Percentiles rank a stretch among this genome's conserved stretches.
These are phyloP conservation scores for Calonectria crousiana DNA, from an alignment of 2,329 filamentous ascomycete species.

Conservation along the genomic window DNA sequence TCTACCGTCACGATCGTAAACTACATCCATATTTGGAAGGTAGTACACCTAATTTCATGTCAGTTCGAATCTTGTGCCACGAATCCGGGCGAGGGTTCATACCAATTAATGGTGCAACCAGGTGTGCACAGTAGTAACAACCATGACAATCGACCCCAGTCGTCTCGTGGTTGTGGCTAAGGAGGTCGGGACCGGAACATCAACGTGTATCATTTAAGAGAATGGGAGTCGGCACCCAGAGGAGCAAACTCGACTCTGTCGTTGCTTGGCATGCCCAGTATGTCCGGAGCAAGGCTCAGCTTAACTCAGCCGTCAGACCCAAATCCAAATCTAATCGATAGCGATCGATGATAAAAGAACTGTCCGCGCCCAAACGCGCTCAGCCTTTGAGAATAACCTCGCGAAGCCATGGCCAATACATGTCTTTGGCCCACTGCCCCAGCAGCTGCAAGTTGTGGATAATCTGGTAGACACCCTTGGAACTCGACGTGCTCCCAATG, in stretches of 20 bases:
- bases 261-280: background rate
- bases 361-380: background rate
- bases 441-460: conserved; percentile 13
- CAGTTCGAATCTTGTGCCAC: background rate
- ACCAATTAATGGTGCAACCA: background rate
- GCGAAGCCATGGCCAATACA: conserved; percentile 19
- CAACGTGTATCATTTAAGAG: no score
- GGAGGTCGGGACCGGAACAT: no score
- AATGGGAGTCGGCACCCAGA: background rate
- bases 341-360: background rate
- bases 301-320: background rate
- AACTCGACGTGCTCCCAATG: conserved; percentile 11
- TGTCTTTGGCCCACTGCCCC: background rate
- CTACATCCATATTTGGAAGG: background rate
- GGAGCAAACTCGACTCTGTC: background rate
- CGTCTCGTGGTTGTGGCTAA: background rate
- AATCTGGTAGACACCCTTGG: conserved; percentile 20
- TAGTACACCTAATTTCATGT: background rate
- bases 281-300: background rate
- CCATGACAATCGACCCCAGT: background rate
- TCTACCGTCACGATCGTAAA: background rate
- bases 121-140: background rate
- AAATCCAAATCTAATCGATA: background rate
- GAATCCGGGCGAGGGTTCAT: background rate
- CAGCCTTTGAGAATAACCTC: background rate